A percentile compares a stretch with the other conserved stretches of the same genome.
phyloP scores from a whole-genome alignment of 495 filamentous ascomycete species.

The Penicillium coffeae region DNA sequence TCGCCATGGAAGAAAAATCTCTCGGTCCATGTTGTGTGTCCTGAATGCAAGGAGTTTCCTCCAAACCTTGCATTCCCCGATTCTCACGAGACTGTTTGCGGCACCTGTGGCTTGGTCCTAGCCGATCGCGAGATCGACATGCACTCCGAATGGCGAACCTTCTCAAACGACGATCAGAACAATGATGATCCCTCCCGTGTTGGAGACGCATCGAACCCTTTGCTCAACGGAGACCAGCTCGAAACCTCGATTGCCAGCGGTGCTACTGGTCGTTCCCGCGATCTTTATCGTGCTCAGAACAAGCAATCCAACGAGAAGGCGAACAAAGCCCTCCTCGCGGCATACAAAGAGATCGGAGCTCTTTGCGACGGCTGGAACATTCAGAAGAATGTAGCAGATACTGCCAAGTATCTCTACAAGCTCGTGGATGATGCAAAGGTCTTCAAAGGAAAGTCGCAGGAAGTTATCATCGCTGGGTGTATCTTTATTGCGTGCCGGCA shows the following conservation, averaged over 20 bases:
- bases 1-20: slow-evolving; percentile 68
- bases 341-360: slow-evolving; percentile 85
- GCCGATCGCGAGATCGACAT: slow-evolving; percentile 89
- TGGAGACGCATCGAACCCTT: slow-evolving; percentile 80
- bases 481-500: slow-evolving; percentile 97
- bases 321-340: slow-evolving; percentile 71
- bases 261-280: slow-evolving; percentile 66
- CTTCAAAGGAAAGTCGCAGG: slow-evolving; percentile 92
- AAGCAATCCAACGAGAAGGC: slow-evolving; percentile 82
- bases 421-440: slow-evolving; percentile 84
- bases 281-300: slow-evolving; percentile 83
- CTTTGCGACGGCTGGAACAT: slow-evolving; percentile 84
- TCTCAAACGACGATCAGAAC: slow-evolving; percentile 94
- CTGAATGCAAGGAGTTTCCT: slow-evolving; percentile 84
- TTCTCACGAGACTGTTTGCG: slow-evolving; percentile 88
- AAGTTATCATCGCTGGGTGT: slow-evolving; percentile 90
- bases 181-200: slow-evolving; percentile 97
- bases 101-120: slow-evolving; percentile 85
- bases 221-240: slow-evolving; percentile 88
- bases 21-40: slow-evolving; percentile 76
- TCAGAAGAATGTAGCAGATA: slow-evolving; percentile 72
- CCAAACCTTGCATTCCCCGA: slow-evolving; percentile 94
- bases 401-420: slow-evolving; percentile 92
- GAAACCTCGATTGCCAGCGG: slow-evolving; percentile 83
- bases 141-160: slow-evolving; percentile 97